Evolutionary conservation across 139 green algal genomes (phyloP).

Genomic region (Microglena sp.): DNA sequence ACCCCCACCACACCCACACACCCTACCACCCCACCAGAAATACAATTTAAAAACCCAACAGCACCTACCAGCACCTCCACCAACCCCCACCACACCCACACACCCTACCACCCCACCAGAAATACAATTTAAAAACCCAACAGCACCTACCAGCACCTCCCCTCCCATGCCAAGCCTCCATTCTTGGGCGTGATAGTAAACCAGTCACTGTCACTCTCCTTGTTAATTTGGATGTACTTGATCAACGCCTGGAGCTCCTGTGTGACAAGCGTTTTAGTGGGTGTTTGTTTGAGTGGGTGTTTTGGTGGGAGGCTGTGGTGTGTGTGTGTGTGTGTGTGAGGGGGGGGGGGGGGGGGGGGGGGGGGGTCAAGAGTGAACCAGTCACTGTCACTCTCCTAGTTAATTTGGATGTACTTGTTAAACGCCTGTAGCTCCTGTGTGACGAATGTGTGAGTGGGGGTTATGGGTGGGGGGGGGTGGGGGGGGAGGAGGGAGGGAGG

Average conservation of each 20-base stretch:
- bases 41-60: too few species aligned
- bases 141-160: constrained; percentile 60
- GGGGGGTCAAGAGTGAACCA: constrained; percentile 99
- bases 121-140: too few species aligned
- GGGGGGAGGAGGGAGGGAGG: too few species aligned
- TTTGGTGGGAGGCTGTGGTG: background rate
- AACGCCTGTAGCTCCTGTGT: constrained; percentile 75
- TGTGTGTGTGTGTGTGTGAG: too few species aligned
- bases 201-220: constrained; percentile 89
- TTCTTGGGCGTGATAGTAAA: constrained; percentile 84
- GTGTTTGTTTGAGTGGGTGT: background rate
- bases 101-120: too few species aligned
- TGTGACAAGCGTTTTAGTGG: background rate
- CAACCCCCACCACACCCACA: too few species aligned
- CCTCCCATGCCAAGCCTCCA: constrained; percentile 76
- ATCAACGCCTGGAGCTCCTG: constrained; percentile 88
- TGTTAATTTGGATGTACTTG: constrained; percentile 92
- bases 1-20: too few species aligned
- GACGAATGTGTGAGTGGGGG: too few species aligned
- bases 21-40: too few species aligned
- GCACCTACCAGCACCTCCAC: too few species aligned
- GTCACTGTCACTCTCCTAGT: constrained; percentile 88
- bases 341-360: too few species aligned
- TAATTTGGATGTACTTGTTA: constrained; percentile 91
- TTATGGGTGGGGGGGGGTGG: background rate